A percentile compares a stretch with the other conserved stretches of the same genome.
phyloP scores from a whole-genome alignment of 2,329 filamentous ascomycete species.

The Coniochaeta prunicola region DNA sequence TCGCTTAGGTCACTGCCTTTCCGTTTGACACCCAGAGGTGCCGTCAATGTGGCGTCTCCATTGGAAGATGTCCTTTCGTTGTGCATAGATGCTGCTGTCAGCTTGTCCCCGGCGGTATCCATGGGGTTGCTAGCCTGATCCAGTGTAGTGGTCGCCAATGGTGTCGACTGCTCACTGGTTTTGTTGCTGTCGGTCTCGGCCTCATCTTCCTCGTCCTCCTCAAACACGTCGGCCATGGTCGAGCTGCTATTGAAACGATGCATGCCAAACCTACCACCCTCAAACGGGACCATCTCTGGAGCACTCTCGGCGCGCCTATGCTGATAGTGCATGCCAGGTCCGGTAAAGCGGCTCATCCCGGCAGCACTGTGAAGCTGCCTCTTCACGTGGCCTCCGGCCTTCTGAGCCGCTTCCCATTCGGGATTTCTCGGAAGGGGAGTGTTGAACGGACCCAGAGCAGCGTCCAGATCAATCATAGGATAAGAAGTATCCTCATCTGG shows the following conservation, averaged over 20 bases:
- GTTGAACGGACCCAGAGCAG: constrained; percentile 86
- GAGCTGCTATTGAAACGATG: constrained; percentile 59
- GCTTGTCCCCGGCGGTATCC: constrained; percentile 1
- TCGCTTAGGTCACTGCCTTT: constrained; percentile 41
- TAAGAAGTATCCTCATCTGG: constrained; percentile 59
- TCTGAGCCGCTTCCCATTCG: constrained; percentile 62
- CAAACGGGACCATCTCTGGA: constrained; percentile 71
- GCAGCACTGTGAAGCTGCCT: constrained; percentile 72
- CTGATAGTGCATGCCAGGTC: constrained; percentile 64
- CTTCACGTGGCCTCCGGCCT: constrained; percentile 47
- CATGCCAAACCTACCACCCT: constrained; percentile 49
- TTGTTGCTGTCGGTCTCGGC: constrained; percentile 36
- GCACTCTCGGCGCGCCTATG: constrained; percentile 75
- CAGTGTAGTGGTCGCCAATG: constrained; percentile 26
- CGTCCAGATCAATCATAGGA: constrained; percentile 89
- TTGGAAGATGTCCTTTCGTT: neutral
- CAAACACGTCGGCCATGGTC: constrained; percentile 80
- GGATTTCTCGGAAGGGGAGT: constrained; percentile 60
- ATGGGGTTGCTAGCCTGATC: constrained; percentile 4
- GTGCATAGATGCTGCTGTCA: constrained; percentile 3
- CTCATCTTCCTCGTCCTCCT: constrained; percentile 68
- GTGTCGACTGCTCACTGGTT: constrained; percentile 23
- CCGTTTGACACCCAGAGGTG: constrained; percentile 26
- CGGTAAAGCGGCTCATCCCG: constrained; percentile 59
- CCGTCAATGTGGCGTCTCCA: constrained; percentile 11